Conservation (phyloP, 768 basidiomycete species). For the Boletus pseudopeckii region DNA sequence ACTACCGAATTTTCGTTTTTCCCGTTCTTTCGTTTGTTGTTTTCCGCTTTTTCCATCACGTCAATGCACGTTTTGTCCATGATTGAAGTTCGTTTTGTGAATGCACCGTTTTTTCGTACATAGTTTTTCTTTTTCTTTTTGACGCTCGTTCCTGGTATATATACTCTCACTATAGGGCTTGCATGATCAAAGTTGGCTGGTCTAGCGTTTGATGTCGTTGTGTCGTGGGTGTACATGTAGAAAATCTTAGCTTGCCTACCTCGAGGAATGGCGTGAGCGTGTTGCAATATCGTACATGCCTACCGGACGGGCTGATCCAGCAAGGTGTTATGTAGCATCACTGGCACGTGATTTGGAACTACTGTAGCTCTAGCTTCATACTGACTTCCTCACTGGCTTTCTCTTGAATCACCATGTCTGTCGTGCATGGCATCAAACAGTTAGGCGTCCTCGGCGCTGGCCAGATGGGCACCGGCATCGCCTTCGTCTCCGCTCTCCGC, state of each 20-base stretch:
- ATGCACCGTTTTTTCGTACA: constrained; percentile 17
- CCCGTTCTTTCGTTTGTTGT: constrained; percentile 19
- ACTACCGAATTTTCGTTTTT: constrained; percentile 16
- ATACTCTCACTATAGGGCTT: constrained; percentile 4
- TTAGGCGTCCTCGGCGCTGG: constrained; percentile 81
- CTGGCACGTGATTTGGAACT: constrained; percentile 21
- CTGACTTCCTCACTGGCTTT: neutral
- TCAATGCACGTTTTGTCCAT: neutral
- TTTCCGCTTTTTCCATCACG: constrained; percentile 1
- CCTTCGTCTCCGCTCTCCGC: constrained; percentile 78
- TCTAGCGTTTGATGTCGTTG: constrained; percentile 9
- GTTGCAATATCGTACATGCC: no score
- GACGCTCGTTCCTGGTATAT: constrained; percentile 18
- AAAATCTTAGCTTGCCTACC: neutral
- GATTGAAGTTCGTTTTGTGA: constrained; percentile 19
- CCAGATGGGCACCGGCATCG: constrained; percentile 92
- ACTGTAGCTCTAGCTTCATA: no score
- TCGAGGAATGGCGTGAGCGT: neutral
- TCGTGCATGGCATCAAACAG: constrained; percentile 69
- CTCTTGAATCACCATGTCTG: constrained; percentile 26
- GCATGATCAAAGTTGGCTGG: constrained; percentile 18
- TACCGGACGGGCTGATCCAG: no score
- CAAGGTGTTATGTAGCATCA: no score
- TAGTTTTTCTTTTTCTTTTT: constrained; percentile 6
- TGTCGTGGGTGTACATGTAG: neutral